Evolutionary conservation across 768 basidiomycete species (phyloP).

Genomic region (Tylopilus subfusipes): DNA sequence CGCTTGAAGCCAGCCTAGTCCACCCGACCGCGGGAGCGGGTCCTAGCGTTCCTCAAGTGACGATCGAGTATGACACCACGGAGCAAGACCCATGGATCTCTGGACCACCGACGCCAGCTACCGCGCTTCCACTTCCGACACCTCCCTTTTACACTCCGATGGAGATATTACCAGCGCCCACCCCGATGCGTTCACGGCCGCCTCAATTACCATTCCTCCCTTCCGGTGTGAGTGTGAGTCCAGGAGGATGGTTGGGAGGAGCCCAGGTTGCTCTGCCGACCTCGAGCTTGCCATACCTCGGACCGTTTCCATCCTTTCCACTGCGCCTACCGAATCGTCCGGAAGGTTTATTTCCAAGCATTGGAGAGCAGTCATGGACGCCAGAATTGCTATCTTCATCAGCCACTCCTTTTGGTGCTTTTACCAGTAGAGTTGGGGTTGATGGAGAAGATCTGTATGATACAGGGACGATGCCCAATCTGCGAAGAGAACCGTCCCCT

Average conservation of each 20-base stretch:
- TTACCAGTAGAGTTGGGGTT: not conserved
- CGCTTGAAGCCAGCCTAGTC: not conserved
- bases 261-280: slow-evolving; percentile 1
- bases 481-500: slow-evolving; percentile 33
- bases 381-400: slow-evolving; percentile 2
- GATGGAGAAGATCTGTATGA: not conserved
- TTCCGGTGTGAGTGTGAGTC: not conserved
- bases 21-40: not conserved
- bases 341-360: slow-evolving; percentile 13
- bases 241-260: slow-evolving; percentile 6
- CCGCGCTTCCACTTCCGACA: slow-evolving; percentile 18
- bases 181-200: slow-evolving; percentile 12
- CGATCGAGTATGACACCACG: slow-evolving; percentile 21
- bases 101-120: slow-evolving; percentile 21
- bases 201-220: slow-evolving; percentile 5
- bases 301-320: slow-evolving; percentile 10
- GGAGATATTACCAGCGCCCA: slow-evolving; percentile 15
- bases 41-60: slow-evolving; percentile 16
- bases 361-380: slow-evolving; percentile 11
- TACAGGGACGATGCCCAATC: not conserved
- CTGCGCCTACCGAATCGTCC: slow-evolving; percentile 19
- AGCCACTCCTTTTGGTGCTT: not conserved
- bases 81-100: slow-evolving; percentile 22
- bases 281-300: slow-evolving; percentile 2
- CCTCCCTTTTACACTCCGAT: slow-evolving; percentile 30